A percentile compares a stretch with the other conserved stretches of the same genome.
phyloP scores from a whole-genome alignment of 331 rosid genomes.

The Saraca asoca region DNA sequence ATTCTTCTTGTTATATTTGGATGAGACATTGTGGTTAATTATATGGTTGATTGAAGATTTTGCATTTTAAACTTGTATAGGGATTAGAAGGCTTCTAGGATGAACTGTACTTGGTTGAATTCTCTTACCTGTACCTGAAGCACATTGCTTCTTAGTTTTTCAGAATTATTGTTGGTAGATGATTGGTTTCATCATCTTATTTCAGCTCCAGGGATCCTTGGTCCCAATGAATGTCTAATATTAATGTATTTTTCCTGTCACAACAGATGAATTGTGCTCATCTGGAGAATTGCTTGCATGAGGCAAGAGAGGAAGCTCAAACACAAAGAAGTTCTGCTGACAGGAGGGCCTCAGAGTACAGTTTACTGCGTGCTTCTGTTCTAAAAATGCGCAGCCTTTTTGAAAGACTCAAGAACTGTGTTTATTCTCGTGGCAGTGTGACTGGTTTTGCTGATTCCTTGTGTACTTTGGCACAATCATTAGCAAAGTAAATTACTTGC shows the following conservation, averaged over 20 bases:
- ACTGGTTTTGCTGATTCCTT: constrained; percentile 74
- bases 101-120: constrained; percentile 18
- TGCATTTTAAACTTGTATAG: background rate
- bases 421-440: constrained; percentile 70
- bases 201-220: background rate
- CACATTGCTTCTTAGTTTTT: constrained; percentile 4
- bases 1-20: background rate
- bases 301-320: constrained; percentile 99
- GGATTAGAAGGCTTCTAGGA: constrained; percentile 11
- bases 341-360: constrained; percentile 89
- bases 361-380: constrained; percentile 75
- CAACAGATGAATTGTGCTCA: constrained; percentile 97
- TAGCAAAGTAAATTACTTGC: constrained; percentile 72
- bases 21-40: background rate
- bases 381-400: constrained; percentile 80
- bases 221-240: constrained; percentile 22
- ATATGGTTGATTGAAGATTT: constrained; percentile 14
- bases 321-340: constrained; percentile 96
- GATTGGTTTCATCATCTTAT: constrained; percentile 7
- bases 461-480: constrained; percentile 69
- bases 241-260: constrained; percentile 27
- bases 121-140: background rate
- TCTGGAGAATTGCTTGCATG: constrained; percentile 92
- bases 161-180: background rate
- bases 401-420: constrained; percentile 75